phyloP scores from a whole-genome alignment of 805 yeast species.

The Yamadazyma paraphyllophila region DNA sequence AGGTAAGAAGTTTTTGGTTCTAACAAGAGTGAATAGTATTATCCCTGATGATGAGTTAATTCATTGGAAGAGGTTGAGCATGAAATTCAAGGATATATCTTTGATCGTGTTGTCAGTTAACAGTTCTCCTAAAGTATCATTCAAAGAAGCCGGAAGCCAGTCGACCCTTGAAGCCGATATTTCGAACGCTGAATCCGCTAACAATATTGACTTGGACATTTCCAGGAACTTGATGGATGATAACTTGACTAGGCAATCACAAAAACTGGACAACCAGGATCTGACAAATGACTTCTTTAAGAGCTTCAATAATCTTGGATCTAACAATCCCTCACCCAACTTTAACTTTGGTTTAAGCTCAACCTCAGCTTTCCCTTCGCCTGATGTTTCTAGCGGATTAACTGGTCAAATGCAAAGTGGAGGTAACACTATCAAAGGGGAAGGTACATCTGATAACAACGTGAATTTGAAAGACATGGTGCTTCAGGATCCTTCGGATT shows the following conservation, averaged over 20 bases:
- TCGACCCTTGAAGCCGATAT: background rate
- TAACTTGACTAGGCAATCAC: background rate
- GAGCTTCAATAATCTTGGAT: slow-evolving; percentile 14
- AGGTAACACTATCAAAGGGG: background rate
- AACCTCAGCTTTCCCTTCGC: slow-evolving; percentile 33
- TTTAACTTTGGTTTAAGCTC: slow-evolving; percentile 27
- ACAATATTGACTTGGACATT: background rate
- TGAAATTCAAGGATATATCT: slow-evolving; percentile 54
- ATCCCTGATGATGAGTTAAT: slow-evolving; percentile 79
- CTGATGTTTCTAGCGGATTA: slow-evolving; percentile 13
- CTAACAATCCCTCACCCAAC: slow-evolving; percentile 27
- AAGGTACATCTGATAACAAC: background rate
- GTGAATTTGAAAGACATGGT: slow-evolving; percentile 16
- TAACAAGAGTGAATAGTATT: slow-evolving; percentile 69
- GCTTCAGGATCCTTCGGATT: slow-evolving; percentile 50
- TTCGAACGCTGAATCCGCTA: too few species aligned
- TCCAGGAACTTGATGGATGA: slow-evolving; percentile 1
- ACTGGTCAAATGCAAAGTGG: background rate
- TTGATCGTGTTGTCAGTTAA: slow-evolving; percentile 70
- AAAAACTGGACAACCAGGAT: background rate
- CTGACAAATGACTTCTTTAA: slow-evolving; percentile 19
- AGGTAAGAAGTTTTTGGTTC: slow-evolving; percentile 60
- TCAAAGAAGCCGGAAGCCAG: slow-evolving; percentile 16
- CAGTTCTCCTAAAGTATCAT: slow-evolving; percentile 48
- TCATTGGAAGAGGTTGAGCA: slow-evolving; percentile 73